Base-by-base conservation (phyloP, 1,139 yeast species). In the Ogataea hybrid region DNA sequence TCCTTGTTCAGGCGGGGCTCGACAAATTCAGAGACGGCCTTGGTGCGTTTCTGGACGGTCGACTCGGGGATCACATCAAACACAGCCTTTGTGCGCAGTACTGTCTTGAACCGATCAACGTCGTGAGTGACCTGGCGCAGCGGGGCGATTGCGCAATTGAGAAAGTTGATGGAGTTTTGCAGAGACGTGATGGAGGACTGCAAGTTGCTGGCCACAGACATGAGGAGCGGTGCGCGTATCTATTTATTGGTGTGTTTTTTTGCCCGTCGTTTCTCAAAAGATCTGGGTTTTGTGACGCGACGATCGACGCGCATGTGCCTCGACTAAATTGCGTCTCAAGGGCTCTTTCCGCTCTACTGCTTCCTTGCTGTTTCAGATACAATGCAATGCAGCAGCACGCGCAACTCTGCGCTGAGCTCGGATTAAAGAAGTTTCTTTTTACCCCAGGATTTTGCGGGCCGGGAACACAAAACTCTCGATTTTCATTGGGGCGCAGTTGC, bases 11-110 rank as follows among this genome's bases (percentile, higher is more conserved):
- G 30, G 27, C 47, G 42, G n/a, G 60, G 60, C 18, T 47, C 53
- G 4, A 58, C 46, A 6, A 51, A 41, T 4, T 41, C 31, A n/a
- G 48, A 44, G 23, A 57, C 42, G n/a, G 46, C 38, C 12, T 37
- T 39, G 5, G 56, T 44, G 25, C 46, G 51, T 22, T 42, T 43
- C 12, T 46, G 38, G 2, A 56, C 53, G 3, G 51, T 21, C 4
- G 58, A 42, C 36, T 57, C 62, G 0, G 58, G 58, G 10, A 58
- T 44, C 5, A 55, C 56, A 28, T 57, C 62, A 42, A 58, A 57
- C 7, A 57, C 50, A 3, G 51, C 42, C 25, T 40, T 45, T 3
- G 53, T 47, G 22, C 38, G 34, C 16, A 48, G 39, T 10, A 44
- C 41, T 9, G 18, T 37, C 14, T 36, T 42, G 31, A 39, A 48